Evolutionary conservation across 2,329 filamentous ascomycete species (phyloP).

Genomic region (Cyanodermella asteris): DNA sequence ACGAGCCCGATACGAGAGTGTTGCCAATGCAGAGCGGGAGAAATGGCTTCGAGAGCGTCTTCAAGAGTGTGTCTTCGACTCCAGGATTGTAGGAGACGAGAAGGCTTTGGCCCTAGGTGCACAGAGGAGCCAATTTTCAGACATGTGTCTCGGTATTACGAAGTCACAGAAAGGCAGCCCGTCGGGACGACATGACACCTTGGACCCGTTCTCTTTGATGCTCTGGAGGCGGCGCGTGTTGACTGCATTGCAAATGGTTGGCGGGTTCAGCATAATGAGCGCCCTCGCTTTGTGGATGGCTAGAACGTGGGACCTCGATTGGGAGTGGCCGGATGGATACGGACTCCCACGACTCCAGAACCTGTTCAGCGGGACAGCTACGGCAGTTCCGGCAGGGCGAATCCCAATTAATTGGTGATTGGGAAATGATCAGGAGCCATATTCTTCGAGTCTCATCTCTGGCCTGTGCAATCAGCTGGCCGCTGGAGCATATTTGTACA

Average conservation of each 20-base stretch:
- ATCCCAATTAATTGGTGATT: no score
- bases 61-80: constrained; percentile 44
- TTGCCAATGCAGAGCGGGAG: constrained; percentile 40
- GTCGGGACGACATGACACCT: constrained; percentile 26
- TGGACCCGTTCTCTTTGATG: constrained; percentile 63
- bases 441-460: no score
- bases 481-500: no score
- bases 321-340: constrained; percentile 1
- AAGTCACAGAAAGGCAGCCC: constrained; percentile 7
- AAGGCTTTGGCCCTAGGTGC: constrained; percentile 9
- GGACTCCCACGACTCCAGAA: neutral
- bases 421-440: no score
- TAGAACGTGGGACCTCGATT: constrained; percentile 15
- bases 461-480: no score
- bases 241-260: constrained; percentile 49
- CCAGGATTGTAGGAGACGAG: constrained; percentile 34
- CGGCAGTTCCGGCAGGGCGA: no score
- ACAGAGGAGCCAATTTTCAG: constrained; percentile 8
- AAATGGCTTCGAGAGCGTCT: constrained; percentile 47
- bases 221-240: constrained; percentile 43
- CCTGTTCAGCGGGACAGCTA: no score
- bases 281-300: constrained; percentile 45
- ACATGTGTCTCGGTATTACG: neutral
- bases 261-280: constrained; percentile 51
- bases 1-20: constrained; percentile 42